phyloP scores from a whole-genome alignment of 2,329 filamentous ascomycete species.

The Pseudopyricularia javanii region DNA sequence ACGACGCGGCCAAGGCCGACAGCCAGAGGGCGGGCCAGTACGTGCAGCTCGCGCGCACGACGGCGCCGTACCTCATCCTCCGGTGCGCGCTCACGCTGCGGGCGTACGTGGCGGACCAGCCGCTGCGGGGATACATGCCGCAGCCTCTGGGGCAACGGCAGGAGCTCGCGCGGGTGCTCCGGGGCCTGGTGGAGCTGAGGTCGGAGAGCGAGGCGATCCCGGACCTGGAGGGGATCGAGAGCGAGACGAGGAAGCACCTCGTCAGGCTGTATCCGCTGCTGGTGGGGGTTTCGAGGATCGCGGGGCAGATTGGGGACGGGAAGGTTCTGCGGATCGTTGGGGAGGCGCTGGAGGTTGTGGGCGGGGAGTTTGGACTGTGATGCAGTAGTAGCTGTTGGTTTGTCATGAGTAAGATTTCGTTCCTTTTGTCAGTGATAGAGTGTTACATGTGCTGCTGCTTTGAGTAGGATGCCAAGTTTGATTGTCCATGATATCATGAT shows the following conservation, averaged over 20 bases:
- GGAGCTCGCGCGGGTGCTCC: conserved; percentile 64
- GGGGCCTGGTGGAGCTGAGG: conserved; percentile 50
- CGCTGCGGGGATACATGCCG: conserved; percentile 77
- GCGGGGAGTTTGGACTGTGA: conserved; percentile 36
- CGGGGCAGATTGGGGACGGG: conserved; percentile 44
- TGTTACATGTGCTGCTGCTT: no score
- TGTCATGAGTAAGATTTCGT: not conserved
- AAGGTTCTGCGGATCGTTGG: conserved; percentile 45
- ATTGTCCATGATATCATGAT: no score
- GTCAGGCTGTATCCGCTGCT: conserved; percentile 70
- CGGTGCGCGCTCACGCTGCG: conserved; percentile 72
- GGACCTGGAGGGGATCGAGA: conserved; percentile 34
- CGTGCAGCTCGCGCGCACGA: conserved; percentile 57
- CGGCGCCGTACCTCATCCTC: conserved; percentile 71
- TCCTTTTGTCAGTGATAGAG: no score
- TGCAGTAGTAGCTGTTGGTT: not conserved
- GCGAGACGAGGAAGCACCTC: conserved; percentile 59
- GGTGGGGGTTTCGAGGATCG: conserved; percentile 47
- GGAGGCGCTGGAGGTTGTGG: conserved; percentile 50
- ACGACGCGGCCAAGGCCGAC: conserved; percentile 14
- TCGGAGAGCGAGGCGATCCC: conserved; percentile 63
- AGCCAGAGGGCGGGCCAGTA: conserved; percentile 11
- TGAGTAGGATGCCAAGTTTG: no score
- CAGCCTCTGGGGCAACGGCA: conserved; percentile 70
- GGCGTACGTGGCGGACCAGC: conserved; percentile 81